These are phyloP conservation scores for Tephrocybe sp. DNA, from an alignment of 768 basidiomycete species.

Conservation along the genomic window DNA sequence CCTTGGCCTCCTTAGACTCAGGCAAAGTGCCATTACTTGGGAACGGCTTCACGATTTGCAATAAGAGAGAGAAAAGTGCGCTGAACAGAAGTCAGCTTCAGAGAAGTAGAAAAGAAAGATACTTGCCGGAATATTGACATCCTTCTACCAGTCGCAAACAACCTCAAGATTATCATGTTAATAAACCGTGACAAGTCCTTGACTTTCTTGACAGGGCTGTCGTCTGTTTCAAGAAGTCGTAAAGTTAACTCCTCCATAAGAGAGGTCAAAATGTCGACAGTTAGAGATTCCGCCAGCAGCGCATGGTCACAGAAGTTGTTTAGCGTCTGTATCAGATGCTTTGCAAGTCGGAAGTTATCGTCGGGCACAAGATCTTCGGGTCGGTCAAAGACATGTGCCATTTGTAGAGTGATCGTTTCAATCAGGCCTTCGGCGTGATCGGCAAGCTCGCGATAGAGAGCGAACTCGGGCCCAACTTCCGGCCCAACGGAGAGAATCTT, in stretches of 20 bases:
- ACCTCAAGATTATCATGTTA: constrained; percentile 94
- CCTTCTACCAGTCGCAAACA: constrained; percentile 87
- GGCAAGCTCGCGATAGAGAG: constrained; percentile 75
- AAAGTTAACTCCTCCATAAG: constrained; percentile 91
- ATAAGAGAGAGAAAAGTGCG: constrained; percentile 76
- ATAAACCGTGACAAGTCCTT: constrained; percentile 96
- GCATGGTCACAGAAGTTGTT: constrained; percentile 93
- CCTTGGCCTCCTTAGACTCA: constrained; percentile 82
- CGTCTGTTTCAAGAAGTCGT: constrained; percentile 92
- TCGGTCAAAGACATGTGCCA: constrained; percentile 89
- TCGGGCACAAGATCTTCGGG: constrained; percentile 71
- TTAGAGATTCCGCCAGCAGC: constrained; percentile 83
- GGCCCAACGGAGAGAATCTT: constrained; percentile 78
- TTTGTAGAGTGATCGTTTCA: constrained; percentile 87
- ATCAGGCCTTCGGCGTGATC: constrained; percentile 83
- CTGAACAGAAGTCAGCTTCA: constrained; percentile 33
- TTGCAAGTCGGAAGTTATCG: constrained; percentile 90
- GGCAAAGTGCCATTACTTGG: constrained; percentile 67
- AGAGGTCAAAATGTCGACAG: constrained; percentile 79
- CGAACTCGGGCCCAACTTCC: constrained; percentile 66
- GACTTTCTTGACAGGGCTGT: constrained; percentile 77
- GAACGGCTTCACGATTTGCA: constrained; percentile 85
- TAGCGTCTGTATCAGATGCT: constrained; percentile 95
- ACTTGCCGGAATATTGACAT: constrained; percentile 90
- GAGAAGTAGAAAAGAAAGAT: neutral